Conservation (phyloP, 768 basidiomycete species). For the Pleurotus ostreatus region DNA sequence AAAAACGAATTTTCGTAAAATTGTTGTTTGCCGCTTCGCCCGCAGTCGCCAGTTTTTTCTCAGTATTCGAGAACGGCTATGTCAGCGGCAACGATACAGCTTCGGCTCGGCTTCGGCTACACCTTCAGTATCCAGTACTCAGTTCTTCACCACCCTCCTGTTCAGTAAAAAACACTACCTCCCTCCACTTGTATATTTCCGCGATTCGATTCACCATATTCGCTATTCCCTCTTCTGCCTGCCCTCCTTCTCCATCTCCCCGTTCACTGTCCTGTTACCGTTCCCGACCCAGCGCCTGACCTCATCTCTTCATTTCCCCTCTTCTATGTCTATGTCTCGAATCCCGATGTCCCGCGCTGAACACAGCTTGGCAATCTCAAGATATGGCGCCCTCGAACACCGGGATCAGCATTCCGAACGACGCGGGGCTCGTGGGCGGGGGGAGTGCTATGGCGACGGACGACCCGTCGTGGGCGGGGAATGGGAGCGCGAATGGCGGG, state of each 20-base stretch:
- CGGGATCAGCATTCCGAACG: constrained; percentile 70
- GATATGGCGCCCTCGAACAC: constrained; percentile 66
- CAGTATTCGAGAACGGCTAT: too few species aligned
- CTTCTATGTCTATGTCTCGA: constrained; percentile 14
- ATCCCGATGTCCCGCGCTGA: neutral
- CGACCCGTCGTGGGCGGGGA: constrained; percentile 51
- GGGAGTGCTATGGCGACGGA: constrained; percentile 45
- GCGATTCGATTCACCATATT: neutral
- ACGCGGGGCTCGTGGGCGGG: constrained; percentile 37
- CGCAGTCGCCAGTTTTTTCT: too few species aligned
- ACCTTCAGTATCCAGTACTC: neutral
- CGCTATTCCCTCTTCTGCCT: constrained; percentile 5
- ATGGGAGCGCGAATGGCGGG: constrained; percentile 9
- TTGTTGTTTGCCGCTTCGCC: too few species aligned
- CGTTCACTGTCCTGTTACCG: constrained; percentile 34
- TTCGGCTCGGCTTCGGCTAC: too few species aligned
- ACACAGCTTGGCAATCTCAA: constrained; percentile 78
- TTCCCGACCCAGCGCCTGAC: constrained; percentile 32
- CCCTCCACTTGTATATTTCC: neutral
- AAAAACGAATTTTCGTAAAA: too few species aligned
- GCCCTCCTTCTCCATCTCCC: constrained; percentile 25
- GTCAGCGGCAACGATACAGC: too few species aligned
- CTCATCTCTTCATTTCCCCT: constrained; percentile 25
- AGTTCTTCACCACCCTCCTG: neutral
- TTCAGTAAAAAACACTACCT: neutral